Conservation (phyloP, 2,329 filamentous ascomycete genomes). For the Mycosphaerella arachidis region DNA sequence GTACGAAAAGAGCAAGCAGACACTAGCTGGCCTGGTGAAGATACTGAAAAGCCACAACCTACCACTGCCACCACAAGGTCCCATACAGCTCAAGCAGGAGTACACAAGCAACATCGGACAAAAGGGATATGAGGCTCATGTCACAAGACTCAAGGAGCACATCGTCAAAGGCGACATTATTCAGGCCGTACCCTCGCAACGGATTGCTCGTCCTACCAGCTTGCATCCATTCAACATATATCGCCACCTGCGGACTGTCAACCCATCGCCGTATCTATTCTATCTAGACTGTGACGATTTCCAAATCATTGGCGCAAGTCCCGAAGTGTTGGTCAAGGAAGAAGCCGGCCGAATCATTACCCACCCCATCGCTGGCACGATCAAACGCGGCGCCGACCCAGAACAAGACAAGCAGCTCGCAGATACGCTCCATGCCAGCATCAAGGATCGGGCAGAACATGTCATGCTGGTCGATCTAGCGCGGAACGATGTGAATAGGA, state of each 20-base stretch:
- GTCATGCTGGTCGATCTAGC: conserved; percentile 97
- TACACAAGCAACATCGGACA: conserved; percentile 91
- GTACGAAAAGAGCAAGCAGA: conserved; percentile 64
- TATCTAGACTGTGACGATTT: conserved; percentile 89
- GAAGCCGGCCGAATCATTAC: conserved; percentile 84
- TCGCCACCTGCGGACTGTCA: conserved; percentile 91
- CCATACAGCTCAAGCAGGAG: conserved; percentile 67
- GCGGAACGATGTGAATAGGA: conserved; percentile 92
- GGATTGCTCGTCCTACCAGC: conserved; percentile 81
- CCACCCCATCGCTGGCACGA: conserved; percentile 94
- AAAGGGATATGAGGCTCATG: conserved; percentile 84
- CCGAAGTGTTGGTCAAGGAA: conserved; percentile 89
- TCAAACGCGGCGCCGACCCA: conserved; percentile 74
- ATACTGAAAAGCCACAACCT: conserved; percentile 70
- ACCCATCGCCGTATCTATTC: conserved; percentile 95
- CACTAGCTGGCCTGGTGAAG: conserved; percentile 63
- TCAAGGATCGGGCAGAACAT: conserved; percentile 92
- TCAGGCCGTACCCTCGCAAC: conserved; percentile 92
- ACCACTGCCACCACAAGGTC: conserved; percentile 61
- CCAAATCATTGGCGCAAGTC: conserved; percentile 90
- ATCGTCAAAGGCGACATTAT: conserved; percentile 93
- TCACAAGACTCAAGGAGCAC: conserved; percentile 80
- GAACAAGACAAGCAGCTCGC: conserved; percentile 80
- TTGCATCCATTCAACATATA: conserved; percentile 98
- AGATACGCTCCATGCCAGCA: conserved; percentile 66